phyloP scores from a whole-genome alignment of 2,329 filamentous ascomycete species.

The Macrophomina pseudophaseolina region DNA sequence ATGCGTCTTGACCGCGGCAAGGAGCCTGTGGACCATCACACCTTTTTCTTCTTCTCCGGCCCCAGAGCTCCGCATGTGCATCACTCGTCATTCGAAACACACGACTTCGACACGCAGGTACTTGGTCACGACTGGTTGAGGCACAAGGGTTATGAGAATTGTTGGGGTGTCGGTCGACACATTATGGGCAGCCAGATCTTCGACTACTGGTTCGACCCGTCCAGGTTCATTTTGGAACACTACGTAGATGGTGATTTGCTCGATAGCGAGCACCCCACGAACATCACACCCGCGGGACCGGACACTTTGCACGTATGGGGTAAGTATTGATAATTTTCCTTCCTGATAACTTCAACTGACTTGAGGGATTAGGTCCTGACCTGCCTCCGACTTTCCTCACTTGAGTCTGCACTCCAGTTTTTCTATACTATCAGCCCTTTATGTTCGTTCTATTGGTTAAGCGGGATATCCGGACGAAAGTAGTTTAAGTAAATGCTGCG shows the following conservation, averaged over 20 bases:
- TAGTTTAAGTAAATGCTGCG: too few species aligned
- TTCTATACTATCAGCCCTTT: too few species aligned
- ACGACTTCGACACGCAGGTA: constrained; percentile 73
- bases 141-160: constrained; percentile 65
- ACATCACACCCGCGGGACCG: not conserved
- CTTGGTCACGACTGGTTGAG: constrained; percentile 73
- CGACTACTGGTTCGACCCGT: constrained; percentile 68
- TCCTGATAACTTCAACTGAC: not conserved
- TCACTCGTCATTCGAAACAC: constrained; percentile 72
- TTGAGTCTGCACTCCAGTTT: not conserved
- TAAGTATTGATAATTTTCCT: not conserved
- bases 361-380: not conserved
- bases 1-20: constrained; percentile 60
- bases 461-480: too few species aligned
- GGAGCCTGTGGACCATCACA: constrained; percentile 60
- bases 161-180: constrained; percentile 75
- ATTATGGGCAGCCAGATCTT: constrained; percentile 74
- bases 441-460: too few species aligned
- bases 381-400: constrained; percentile 19
- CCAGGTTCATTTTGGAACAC: constrained; percentile 69
- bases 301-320: constrained; percentile 27
- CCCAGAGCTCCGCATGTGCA: constrained; percentile 59
- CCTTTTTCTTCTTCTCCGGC: constrained; percentile 56
- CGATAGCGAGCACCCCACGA: constrained; percentile 7
- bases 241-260: constrained; percentile 65